Conservation (phyloP, 371 early-diverging fungal species). For the Chytridium lagenaria region DNA sequence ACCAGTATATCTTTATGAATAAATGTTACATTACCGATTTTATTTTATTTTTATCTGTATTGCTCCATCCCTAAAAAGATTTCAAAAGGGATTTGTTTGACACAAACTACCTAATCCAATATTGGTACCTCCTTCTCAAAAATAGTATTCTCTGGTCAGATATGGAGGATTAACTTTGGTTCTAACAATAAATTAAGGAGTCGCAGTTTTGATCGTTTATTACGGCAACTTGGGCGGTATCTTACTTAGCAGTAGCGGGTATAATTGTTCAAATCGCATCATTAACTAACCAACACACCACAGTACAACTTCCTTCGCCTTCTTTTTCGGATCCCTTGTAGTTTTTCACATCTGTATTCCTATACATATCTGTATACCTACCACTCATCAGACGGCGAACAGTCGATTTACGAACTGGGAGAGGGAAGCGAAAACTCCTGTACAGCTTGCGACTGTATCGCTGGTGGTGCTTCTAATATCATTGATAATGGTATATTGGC, state of each 20-base stretch:
- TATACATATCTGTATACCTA: slow-evolving; percentile 1
- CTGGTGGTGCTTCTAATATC: not conserved
- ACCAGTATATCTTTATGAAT: not conserved
- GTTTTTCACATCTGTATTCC: slow-evolving; percentile 9
- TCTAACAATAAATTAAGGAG: not conserved
- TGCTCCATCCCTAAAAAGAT: not conserved
- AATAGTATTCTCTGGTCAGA: not conserved
- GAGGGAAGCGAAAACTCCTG: not conserved
- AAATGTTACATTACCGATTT: not conserved
- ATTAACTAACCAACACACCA: no score
- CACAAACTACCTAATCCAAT: no score
- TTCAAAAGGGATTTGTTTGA: not conserved
- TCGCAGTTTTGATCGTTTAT: not conserved
- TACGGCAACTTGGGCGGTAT: not conserved
- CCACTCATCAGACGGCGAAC: not conserved
- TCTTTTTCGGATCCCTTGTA: not conserved
- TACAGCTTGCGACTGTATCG: slow-evolving; percentile 1
- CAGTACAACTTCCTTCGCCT: not conserved
- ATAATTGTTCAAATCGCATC: no score
- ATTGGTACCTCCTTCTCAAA: not conserved
- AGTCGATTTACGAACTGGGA: slow-evolving; percentile 12
- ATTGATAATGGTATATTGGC: not conserved
- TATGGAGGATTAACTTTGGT: not conserved
- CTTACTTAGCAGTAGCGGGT: not conserved
- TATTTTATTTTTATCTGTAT: not conserved